A percentile compares a stretch with the other conserved stretches of the same genome.
These are phyloP conservation scores for Arthroderma sp. DNA, from an alignment of 2,329 filamentous ascomycete genomes.

Conservation along the genomic window DNA sequence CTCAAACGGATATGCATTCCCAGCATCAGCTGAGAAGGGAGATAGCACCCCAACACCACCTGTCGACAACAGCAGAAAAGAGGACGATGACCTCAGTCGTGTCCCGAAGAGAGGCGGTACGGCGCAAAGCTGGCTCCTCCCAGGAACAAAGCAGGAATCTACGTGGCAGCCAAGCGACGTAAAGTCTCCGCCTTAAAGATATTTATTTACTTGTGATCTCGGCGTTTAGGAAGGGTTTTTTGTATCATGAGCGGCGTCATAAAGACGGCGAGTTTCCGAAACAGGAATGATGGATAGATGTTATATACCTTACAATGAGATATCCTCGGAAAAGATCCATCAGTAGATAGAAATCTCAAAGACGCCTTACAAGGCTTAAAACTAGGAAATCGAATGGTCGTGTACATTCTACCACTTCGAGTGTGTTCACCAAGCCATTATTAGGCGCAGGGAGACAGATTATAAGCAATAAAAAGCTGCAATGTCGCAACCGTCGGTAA, in stretches of 20 bases:
- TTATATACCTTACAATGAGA: not conserved
- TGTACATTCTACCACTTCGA: no score
- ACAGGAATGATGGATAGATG: constrained; percentile 2
- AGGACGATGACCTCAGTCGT: constrained; percentile 33
- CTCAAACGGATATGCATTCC: constrained; percentile 26
- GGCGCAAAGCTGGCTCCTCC: constrained; percentile 50
- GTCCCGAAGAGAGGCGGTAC: constrained; percentile 28
- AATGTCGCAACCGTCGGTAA: constrained; percentile 54
- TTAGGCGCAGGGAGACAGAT: no score
- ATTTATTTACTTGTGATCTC: constrained; percentile 1
- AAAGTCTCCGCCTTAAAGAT: constrained; percentile 10
- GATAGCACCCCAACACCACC: not conserved
- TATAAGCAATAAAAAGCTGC: no score
- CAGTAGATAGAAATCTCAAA: no score
- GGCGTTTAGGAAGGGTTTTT: not conserved
- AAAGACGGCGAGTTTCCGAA: constrained; percentile 1
- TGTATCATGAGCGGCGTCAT: constrained; percentile 2
- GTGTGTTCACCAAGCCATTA: no score
- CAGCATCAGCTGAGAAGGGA: constrained; percentile 11
- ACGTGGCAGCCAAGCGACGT: constrained; percentile 54
- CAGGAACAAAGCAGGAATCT: constrained; percentile 72
- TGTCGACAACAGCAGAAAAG: constrained; percentile 22
- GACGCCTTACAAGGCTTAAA: no score
- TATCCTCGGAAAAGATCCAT: no score
- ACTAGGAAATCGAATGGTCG: no score